Conservation (phyloP, 352 stramenopile species). For the Pythium dissimile region DNA sequence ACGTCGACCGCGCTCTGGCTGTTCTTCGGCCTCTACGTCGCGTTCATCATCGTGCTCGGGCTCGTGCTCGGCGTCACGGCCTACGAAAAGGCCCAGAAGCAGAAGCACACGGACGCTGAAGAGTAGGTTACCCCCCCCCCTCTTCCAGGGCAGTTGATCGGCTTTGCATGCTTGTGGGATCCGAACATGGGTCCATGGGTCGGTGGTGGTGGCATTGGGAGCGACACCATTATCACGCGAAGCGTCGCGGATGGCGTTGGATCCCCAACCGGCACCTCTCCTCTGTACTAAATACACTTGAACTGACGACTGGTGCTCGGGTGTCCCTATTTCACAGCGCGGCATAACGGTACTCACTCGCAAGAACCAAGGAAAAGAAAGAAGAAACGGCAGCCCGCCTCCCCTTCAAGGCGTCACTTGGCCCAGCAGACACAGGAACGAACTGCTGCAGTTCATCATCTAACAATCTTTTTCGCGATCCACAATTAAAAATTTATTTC, state of each 20-base stretch:
- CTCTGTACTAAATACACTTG: conserved; percentile 21
- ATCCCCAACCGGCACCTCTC: neutral
- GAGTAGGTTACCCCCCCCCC: conserved; percentile 19
- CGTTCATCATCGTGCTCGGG: conserved; percentile 57
- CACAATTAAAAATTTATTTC: conserved; percentile 3
- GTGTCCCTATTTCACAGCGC: neutral
- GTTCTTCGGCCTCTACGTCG: conserved; percentile 72
- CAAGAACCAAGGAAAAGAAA: neutral
- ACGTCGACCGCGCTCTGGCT: conserved; percentile 75
- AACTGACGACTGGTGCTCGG: neutral
- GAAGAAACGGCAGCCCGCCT: neutral
- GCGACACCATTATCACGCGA: neutral
- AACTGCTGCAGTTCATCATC: too few species aligned
- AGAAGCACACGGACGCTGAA: conserved; percentile 39
- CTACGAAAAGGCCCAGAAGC: conserved; percentile 62
- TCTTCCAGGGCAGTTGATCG: neutral
- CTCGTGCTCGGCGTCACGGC: conserved; percentile 57
- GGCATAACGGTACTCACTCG: neutral
- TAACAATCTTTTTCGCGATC: too few species aligned
- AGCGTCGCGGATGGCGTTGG: neutral
- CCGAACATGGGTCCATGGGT: neutral
- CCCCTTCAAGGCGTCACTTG: neutral
- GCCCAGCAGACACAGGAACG: too few species aligned
- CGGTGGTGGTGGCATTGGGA: too few species aligned
- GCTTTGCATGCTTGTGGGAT: neutral